These are phyloP conservation scores for Ganoderma resinaceum DNA, from an alignment of 1,284 basidiomycete genomes.

Conservation along the genomic window DNA sequence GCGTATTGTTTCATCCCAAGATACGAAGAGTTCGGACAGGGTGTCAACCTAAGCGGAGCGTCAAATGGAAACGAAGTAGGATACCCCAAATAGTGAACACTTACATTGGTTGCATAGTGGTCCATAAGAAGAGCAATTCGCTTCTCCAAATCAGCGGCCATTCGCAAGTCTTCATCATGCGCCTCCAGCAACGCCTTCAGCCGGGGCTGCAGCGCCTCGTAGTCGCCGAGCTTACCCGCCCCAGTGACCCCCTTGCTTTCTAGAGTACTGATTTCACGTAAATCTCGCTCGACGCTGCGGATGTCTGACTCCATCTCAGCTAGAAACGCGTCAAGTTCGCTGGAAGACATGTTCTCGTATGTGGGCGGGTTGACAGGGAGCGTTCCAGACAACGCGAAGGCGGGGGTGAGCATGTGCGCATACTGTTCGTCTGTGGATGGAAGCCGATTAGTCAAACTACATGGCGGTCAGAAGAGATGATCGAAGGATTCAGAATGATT, in stretches of 20 bases:
- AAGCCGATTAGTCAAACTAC: neutral
- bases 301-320: conserved; percentile 83
- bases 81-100: neutral
- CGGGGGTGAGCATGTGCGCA: conserved; percentile 71
- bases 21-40: conserved; percentile 80
- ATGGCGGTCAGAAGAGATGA: conserved; percentile 1
- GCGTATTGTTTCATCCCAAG: conserved; percentile 77
- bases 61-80: neutral
- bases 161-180: conserved; percentile 63
- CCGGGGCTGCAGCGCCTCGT: conserved; percentile 67
- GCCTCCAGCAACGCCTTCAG: conserved; percentile 61
- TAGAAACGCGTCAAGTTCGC: conserved; percentile 73
- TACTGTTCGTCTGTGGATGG: conserved; percentile 69
- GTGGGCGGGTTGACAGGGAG: conserved; percentile 56
- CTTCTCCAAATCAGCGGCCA: conserved; percentile 64
- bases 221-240: conserved; percentile 76
- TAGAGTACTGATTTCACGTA: conserved; percentile 74
- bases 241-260: conserved; percentile 73
- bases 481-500: neutral
- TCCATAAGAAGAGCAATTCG: conserved; percentile 70
- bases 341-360: conserved; percentile 67
- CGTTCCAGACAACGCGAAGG: conserved; percentile 71
- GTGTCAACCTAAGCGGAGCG: conserved; percentile 64
- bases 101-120: conserved; percentile 71
- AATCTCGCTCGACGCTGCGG: conserved; percentile 78